Conservation (phyloP, 495 filamentous ascomycete genomes). For the Articulospora tetracladia region DNA sequence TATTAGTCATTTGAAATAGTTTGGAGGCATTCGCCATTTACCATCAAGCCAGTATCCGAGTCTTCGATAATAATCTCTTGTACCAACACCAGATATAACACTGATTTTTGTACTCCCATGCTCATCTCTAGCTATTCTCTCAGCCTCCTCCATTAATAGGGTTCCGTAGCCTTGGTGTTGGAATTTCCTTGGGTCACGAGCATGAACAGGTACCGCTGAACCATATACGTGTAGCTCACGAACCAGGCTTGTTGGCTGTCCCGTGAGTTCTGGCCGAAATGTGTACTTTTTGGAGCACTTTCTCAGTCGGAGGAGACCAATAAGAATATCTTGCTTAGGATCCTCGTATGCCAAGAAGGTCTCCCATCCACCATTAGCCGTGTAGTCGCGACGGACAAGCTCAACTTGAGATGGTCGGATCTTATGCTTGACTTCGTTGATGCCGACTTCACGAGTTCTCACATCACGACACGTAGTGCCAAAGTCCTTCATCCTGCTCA, state of each 20-base stretch:
- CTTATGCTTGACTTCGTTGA: constrained; percentile 98
- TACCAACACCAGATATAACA: constrained; percentile 93
- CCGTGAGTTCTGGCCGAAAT: constrained; percentile 81
- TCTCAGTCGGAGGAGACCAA: constrained; percentile 82
- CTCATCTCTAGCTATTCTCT: constrained; percentile 89
- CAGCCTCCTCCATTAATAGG: constrained; percentile 94
- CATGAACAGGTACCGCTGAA: constrained; percentile 90
- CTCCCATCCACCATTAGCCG: constrained; percentile 95
- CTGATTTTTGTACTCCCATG: constrained; percentile 91
- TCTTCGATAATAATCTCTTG: constrained; percentile 88
- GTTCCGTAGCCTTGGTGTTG: constrained; percentile 98
- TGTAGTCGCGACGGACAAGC: constrained; percentile 92
- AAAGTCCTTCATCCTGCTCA: constrained; percentile 97
- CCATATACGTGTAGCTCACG: constrained; percentile 96
- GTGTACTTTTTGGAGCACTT: constrained; percentile 89
- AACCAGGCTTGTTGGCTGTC: constrained; percentile 86
- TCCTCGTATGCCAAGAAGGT: constrained; percentile 98
- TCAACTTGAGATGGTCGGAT: constrained; percentile 95
- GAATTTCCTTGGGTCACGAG: constrained; percentile 89
- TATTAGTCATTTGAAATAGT: neutral
- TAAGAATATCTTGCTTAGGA: constrained; percentile 96
- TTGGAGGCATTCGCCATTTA: constrained; percentile 50
- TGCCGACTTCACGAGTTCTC: constrained; percentile 94
- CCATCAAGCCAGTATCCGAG: constrained; percentile 92
- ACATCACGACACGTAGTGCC: constrained; percentile 96